Conservation (phyloP, 2,329 filamentous ascomycete species). For the Hymenoscyphus linearis region DNA sequence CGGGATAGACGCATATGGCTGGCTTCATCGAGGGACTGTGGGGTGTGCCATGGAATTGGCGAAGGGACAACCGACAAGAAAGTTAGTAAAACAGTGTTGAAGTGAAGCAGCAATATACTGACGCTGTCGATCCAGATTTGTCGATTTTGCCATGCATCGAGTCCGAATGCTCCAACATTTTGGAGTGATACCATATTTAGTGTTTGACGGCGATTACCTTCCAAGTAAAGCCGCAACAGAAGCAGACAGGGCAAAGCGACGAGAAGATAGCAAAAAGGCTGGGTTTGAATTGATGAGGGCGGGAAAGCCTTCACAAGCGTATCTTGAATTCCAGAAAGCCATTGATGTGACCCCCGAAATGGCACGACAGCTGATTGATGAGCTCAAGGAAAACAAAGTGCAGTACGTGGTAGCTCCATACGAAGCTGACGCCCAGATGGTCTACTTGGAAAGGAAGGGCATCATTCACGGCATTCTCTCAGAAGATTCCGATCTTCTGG, state of each 20-base stretch:
- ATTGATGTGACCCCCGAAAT: slow-evolving; percentile 95
- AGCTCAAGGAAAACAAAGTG: slow-evolving; percentile 73
- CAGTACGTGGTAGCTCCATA: slow-evolving; percentile 93
- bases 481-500: slow-evolving; percentile 91
- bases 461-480: slow-evolving; percentile 84
- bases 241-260: slow-evolving; percentile 64
- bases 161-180: slow-evolving; percentile 94
- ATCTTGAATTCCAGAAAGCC: slow-evolving; percentile 86
- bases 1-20: slow-evolving; percentile 96
- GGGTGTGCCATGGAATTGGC: slow-evolving; percentile 88
- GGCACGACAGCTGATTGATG: slow-evolving; percentile 86
- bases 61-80: slow-evolving; percentile 78
- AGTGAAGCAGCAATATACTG: not conserved
- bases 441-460: slow-evolving; percentile 84
- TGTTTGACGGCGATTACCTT: slow-evolving; percentile 93
- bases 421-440: slow-evolving; percentile 94
- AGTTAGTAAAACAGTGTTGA: slow-evolving; percentile 48
- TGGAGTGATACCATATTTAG: slow-evolving; percentile 86
- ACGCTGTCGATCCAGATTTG: slow-evolving; percentile 53
- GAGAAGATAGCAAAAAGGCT: slow-evolving; percentile 69
- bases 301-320: slow-evolving; percentile 74
- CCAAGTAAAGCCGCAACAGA: slow-evolving; percentile 92
- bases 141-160: slow-evolving; percentile 84
- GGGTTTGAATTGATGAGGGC: slow-evolving; percentile 77
- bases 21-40: slow-evolving; percentile 91